Evolutionary conservation across 805 yeast genomes (phyloP), one percentile per base, ranked within the genome.

Genomic region (Yamadazyma sp.): DNA sequence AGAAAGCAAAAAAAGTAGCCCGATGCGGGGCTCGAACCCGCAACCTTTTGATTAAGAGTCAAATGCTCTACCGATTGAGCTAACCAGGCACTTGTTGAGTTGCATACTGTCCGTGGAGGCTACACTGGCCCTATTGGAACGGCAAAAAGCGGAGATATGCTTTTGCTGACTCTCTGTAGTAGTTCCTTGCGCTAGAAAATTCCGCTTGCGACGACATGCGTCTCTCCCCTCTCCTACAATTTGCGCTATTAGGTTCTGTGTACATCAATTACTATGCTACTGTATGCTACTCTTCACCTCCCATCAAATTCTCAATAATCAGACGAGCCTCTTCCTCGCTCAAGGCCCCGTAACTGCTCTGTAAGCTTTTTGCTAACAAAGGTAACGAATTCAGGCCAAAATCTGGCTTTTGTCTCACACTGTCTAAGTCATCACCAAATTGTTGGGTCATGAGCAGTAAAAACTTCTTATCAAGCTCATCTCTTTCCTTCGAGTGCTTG

Each of bases 361-460:
- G 81, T 37, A 80, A 63, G 5, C 78, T 66, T 46, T 75, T 74
- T 3, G 83, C 84, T 47, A 80, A 58, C 36, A 76, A 48, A 7
- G 72, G 72, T 40, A 82, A 63, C 18, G 85, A 79, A 47, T 73
- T 75, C 19, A 67, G 71, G 8, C 60, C 60, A 50, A 83, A 83
- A 54, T 82, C 88, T 7, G 80, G 82, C 21, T 80, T 77, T 38
- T 69, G 67, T 53, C 89, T 75, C 44, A 81, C 8, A 4, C 8
- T 25, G 49, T 78, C 80, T 25, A 81, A 64, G 43, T 81, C 86
- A 39, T 78, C 78, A 32, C 80, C 78, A 49, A 80, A 83, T 25
- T 67, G 71, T 12, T 63, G 59, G 32, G 84, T 75, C 75, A 82
- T 73, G 43, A 78, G 49, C 22, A 63, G 66, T 51, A 83, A 56